Evolutionary conservation across 768 basidiomycete genomes (phyloP), one percentile per base, ranked within the genome.

Genomic region (Tulasnella sp.): DNA sequence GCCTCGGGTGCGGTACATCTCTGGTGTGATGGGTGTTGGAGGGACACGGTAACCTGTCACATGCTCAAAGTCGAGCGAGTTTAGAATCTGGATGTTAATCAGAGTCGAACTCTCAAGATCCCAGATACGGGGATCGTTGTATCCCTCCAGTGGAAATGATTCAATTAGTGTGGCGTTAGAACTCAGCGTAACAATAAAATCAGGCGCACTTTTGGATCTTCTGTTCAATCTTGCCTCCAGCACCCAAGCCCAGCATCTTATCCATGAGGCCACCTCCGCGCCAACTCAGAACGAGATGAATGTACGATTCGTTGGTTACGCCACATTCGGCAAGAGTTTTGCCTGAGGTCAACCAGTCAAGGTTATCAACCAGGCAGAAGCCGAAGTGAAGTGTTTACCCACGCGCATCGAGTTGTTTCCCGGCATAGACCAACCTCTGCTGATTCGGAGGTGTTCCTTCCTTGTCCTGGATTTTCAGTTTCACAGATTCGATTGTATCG

Each of bases 141-240:
- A n/a, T 48, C 46, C 27, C 46, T 48, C 11, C 5, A 48, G 19
- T 48, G 21, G n/a, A 29, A 5, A 29, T 7, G 46, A 48, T 22
- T n/a, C 19, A 22, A 7, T 21, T 48, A n/a, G n/a, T n/a, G n/a
- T 48, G 46, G 7, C 5, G 46, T 11, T 48, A n/a, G n/a, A n/a
- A n/a, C n/a, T n/a, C 21, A 48, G 46, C 5, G 34, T 5, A 38
- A 5, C 34, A 38, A 38, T 5, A 38, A 38, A 38, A 5, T 15
- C 34, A 7, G 5, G 46, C 46, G 19, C n/a, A 48, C 46, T 48
- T 5, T 5, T 48, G 5, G 46, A 48, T 48, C 27, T 48, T 48
- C 46, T 48, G 46, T 48, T 48, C 46, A n/a, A 48, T 48, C 27
- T 48, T 48, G 46, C 46, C 46, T 48, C 46, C 46, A 22, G 46